phyloP scores from a whole-genome alignment of 2,329 filamentous ascomycete genomes.

The Beauveria scarabaeidicola region DNA sequence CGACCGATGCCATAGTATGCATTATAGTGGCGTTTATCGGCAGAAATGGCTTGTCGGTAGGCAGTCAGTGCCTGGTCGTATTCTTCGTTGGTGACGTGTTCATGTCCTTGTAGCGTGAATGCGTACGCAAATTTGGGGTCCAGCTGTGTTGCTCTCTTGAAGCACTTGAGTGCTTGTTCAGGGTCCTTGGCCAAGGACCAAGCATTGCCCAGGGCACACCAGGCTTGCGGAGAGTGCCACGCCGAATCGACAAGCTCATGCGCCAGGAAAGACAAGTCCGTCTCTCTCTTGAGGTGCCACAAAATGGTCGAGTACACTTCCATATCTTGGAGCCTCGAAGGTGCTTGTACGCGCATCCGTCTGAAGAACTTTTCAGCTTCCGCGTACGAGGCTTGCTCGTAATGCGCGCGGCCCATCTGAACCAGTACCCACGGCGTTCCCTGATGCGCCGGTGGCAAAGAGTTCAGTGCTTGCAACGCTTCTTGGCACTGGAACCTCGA shows the following conservation, averaged over 20 bases:
- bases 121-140: conserved; percentile 89
- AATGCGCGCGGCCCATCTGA: conserved; percentile 82
- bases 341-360: conserved; percentile 68
- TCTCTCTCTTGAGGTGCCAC: conserved; percentile 94
- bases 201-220: conserved; percentile 91
- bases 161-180: conserved; percentile 88
- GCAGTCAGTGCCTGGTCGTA: conserved; percentile 88
- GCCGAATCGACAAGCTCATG: conserved; percentile 83
- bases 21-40: conserved; percentile 87
- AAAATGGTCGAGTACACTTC: conserved; percentile 97
- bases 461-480: conserved; percentile 64
- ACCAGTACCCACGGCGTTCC: conserved; percentile 91
- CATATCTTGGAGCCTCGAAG: conserved; percentile 85
- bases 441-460: conserved; percentile 64
- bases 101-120: conserved; percentile 91
- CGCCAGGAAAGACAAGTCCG: conserved; percentile 82
- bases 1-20: conserved; percentile 88
- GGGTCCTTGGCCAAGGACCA: conserved; percentile 90
- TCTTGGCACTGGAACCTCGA: conserved; percentile 72
- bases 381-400: conserved; percentile 78
- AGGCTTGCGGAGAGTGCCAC: conserved; percentile 86
- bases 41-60: conserved; percentile 77
- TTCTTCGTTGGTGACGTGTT: conserved; percentile 92
- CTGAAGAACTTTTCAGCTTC: conserved; percentile 84
- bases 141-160: conserved; percentile 87